A percentile compares a stretch with the other conserved stretches of the same genome.
Conservation (phyloP, 768 basidiomycete genomes). For the Suillus fuscotomentosus region DNA sequence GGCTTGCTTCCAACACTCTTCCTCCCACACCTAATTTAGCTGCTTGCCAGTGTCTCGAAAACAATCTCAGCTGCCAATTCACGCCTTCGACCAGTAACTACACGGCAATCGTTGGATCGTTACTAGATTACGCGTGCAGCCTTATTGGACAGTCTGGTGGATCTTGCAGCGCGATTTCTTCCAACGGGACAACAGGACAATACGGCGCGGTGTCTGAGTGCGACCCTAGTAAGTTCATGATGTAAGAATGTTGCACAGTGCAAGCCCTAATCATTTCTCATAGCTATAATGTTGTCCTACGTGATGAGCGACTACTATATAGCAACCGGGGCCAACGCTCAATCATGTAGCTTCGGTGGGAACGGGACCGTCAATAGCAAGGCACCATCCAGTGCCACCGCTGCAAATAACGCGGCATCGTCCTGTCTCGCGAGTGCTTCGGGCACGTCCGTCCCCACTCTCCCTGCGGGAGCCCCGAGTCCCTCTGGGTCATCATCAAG, state of each 20-base stretch:
- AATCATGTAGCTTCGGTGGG: conserved; percentile 77
- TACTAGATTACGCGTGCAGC: conserved; percentile 66
- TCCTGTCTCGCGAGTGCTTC: conserved; percentile 67
- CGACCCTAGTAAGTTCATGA: conserved; percentile 61
- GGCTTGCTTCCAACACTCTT: conserved; percentile 64
- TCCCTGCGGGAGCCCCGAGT: conserved; percentile 32
- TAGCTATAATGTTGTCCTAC: conserved; percentile 79
- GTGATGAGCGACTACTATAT: conserved; percentile 82
- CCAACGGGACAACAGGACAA: conserved; percentile 67
- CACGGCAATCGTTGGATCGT: conserved; percentile 53
- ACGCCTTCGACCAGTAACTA: conserved; percentile 62
- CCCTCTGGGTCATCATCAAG: conserved; percentile 21
- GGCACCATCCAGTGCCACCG: conserved; percentile 47
- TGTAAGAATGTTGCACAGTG: neutral
- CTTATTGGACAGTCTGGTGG: conserved; percentile 60
- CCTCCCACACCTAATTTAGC: conserved; percentile 83
- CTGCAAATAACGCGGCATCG: conserved; percentile 54
- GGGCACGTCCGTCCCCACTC: conserved; percentile 62
- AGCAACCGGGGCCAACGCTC: conserved; percentile 49
- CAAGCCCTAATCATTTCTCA: conserved; percentile 9
- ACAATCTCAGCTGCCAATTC: conserved; percentile 70
- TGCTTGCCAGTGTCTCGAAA: conserved; percentile 77
- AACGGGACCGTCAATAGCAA: conserved; percentile 75
- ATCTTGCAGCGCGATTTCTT: conserved; percentile 67
- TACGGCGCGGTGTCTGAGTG: conserved; percentile 80